phyloP scores from a whole-genome alignment of 495 filamentous ascomycete species.

The Parmelia sp. region DNA sequence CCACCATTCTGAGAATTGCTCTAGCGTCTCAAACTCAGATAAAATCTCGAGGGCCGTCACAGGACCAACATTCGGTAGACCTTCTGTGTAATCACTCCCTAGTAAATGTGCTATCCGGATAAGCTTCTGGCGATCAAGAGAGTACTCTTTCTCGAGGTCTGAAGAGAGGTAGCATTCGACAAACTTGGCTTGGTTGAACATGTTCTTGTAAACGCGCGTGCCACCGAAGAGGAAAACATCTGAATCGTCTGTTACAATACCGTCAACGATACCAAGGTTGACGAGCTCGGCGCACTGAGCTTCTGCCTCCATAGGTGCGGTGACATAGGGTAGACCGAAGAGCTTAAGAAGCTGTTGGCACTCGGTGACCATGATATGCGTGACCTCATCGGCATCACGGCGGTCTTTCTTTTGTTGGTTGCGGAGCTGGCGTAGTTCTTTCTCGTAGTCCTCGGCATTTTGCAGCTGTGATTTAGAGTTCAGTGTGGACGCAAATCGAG shows the following conservation, averaged over 20 bases:
- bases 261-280: constrained; percentile 77
- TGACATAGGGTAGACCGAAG: constrained; percentile 94
- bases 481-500: constrained; percentile 77
- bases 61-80: constrained; percentile 80
- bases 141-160: constrained; percentile 85
- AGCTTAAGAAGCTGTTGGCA: constrained; percentile 84
- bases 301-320: constrained; percentile 97
- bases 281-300: constrained; percentile 95
- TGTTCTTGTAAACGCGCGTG: constrained; percentile 95
- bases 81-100: constrained; percentile 91
- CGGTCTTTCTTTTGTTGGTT: constrained; percentile 93
- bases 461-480: constrained; percentile 61
- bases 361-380: constrained; percentile 87
- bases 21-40: constrained; percentile 69
- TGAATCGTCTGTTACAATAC: constrained; percentile 95
- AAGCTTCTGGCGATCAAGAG: constrained; percentile 71
- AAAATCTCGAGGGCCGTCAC: constrained; percentile 90
- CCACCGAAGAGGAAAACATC: constrained; percentile 98
- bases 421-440: constrained; percentile 77
- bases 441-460: constrained; percentile 71
- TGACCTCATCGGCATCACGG: constrained; percentile 91
- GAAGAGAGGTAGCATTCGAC: constrained; percentile 91
- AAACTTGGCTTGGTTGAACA: constrained; percentile 96
- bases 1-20: constrained; percentile 85
- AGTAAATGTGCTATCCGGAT: constrained; percentile 85